Base-by-base conservation (phyloP, 371 early-diverging fungal species). In the Gilbertella persicaria region DNA sequence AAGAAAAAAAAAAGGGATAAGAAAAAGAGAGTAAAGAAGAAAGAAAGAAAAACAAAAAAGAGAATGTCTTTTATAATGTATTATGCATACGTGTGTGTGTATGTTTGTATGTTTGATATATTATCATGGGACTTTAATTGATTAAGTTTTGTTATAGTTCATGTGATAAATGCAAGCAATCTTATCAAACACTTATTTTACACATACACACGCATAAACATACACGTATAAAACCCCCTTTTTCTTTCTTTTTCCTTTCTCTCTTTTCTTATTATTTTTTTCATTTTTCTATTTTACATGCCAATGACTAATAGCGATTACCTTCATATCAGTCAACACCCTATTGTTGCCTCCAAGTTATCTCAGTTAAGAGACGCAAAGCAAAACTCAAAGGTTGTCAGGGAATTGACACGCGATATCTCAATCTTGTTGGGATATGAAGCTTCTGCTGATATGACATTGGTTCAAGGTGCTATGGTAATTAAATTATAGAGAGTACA, bases 261-360 rank as follows among this genome's bases (percentile, higher is more conserved):
- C 36, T 49, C 47, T 46, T 45, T 57, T 41, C 55, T 53, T 61
- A 63, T 46, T 59, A 55, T 49, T 58, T 54, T 46, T n/a, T 41
- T 56, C 29, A 44, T 53, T 33, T 12, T 47, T 39, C 36, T 20
- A 24, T 26, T 21, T 5, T 20, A 16, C 33, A 45, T 43, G 47
- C 64, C 51, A 40, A 55, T 55, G 55, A 55, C 55, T 30, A 17
- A 29, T 2, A 55, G 56, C 17, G 12, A 45, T 1, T 53, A 28
- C 35, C 24, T 84, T 10, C 51, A 67, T 41, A 60, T 79, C 39
- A 78, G 83, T 55, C 47, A 52, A 37, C 91, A 93, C 59, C 93
- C 92, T 35, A 68, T 93, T 12, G 66, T 89, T 4, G 80, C 80
- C 36, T 75, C 79, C 51, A 91, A 91, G 63, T 55, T 93, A 14